Base-by-base conservation (phyloP, 768 basidiomycete species). In the Phaeotremella fagi region DNA sequence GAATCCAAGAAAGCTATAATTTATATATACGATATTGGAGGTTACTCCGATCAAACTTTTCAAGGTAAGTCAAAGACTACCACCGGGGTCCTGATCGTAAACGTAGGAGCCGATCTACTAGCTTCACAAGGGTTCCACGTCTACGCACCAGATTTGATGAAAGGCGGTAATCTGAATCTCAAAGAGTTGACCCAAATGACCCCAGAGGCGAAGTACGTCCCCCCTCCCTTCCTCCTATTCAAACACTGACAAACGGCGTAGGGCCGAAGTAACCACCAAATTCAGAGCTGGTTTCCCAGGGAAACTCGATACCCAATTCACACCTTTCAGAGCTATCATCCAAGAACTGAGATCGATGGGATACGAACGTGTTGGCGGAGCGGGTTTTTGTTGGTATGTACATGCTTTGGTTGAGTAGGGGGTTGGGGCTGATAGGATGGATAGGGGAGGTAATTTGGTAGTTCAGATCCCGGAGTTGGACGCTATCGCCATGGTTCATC, bases 81-180 rank as follows among this genome's bases (percentile, higher is more conserved):
- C 31, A 16, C 38, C 7, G 22, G 38, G 16, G n/a, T 28, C 36
- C 51, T 36, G 27, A 45, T 41, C 18, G 7, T 48, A 36, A n/a
- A 37, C 26, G 6, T 55, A 70, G 83, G 82, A 26, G 83, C 83
- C 37, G 84, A 85, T 62, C 80, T 85, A 33, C 75, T 85, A 48
- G 82, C 83, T 1, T 73, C 79, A 9, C 71, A 83, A 29, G 79
- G 81, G 3, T 80, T 80, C 29, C 78, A 76, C 18, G 82, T 85
- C 26, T 77, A 82, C 64, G 82, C 85, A 81, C 83, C 83, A 35
- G 83, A 85, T 71, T 81, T 84, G 68, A 81, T 84, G 64, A 79
- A 81, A 11, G 71, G 79, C 25, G 70, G 69, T 27, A 77, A 82
- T 1, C 83, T 79, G 63, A 77, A 81, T 1, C 48, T 71, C 5